Conservation (phyloP, 805 yeast genomes). For the Pichia rugopelliculosa region DNA sequence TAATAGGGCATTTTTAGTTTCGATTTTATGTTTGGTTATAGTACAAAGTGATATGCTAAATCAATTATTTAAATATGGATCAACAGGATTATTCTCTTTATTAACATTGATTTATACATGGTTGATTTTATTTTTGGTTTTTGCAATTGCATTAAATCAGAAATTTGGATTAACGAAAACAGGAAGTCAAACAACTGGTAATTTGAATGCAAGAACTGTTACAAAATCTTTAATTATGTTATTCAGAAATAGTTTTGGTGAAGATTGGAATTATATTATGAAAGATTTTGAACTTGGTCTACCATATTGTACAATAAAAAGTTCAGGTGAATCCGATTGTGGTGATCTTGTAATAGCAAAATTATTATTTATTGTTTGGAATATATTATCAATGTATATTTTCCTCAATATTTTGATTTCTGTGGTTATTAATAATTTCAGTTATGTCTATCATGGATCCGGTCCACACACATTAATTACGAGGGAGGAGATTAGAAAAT, state of each 20-base stretch:
- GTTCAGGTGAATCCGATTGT: slow-evolving; percentile 54
- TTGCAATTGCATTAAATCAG: slow-evolving; percentile 89
- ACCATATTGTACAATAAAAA: slow-evolving; percentile 53
- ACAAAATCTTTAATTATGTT: slow-evolving; percentile 73
- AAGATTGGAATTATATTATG: slow-evolving; percentile 93
- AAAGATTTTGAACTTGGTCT: slow-evolving; percentile 57
- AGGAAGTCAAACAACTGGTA: slow-evolving; percentile 67
- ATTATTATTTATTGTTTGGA: slow-evolving; percentile 75
- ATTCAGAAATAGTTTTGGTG: slow-evolving; percentile 87
- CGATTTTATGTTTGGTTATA: slow-evolving; percentile 50
- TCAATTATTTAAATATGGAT: slow-evolving; percentile 72
- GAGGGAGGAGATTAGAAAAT: slow-evolving; percentile 65
- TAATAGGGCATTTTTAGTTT: slow-evolving; percentile 57
- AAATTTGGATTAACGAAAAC: slow-evolving; percentile 80
- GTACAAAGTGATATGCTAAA: slow-evolving; percentile 66
- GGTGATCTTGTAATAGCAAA: slow-evolving; percentile 55
- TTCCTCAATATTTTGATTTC: slow-evolving; percentile 88
- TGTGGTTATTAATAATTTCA: slow-evolving; percentile 80
- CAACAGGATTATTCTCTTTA: slow-evolving; percentile 73
- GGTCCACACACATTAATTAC: slow-evolving; percentile 41
- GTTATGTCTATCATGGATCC: slow-evolving; percentile 66
- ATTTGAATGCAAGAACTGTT: slow-evolving; percentile 74
- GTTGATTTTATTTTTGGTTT: slow-evolving; percentile 74
- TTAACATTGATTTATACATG: slow-evolving; percentile 76
- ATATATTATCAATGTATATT: slow-evolving; percentile 86